Base-by-base conservation (phyloP, 1,284 basidiomycete species). In the Termitomyces sp. region DNA sequence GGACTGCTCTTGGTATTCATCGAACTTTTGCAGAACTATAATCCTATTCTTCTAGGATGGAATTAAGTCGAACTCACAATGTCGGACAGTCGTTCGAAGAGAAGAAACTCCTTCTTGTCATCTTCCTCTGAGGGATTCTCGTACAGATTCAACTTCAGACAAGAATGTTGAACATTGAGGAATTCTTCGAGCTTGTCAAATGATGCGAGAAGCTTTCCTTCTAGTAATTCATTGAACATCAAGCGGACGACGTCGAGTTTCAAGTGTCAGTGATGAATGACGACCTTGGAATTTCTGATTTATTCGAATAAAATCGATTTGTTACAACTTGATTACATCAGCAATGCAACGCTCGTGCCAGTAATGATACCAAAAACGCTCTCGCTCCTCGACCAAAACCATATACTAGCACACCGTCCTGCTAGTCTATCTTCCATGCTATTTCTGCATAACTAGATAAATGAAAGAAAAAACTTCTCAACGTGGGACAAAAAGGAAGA, bases 1-100 rank as follows among this genome's bases (percentile, higher is more conserved):
- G 1, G 94, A 79, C 64, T 96, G 91, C 57, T 98, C 95, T 67
- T 98, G 94, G 66, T 98, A 99, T 67, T 86, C 82, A 67, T 86
- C 82, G 40, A 98, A 81, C 94, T 98, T 46, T 53, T 42, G 36
- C 17, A 41, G 26, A 40, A 43, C 38, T 42, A 28, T 58, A 21
- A 57, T 34, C 45, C 39, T 31, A 49, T 28, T 12, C 43, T 36
- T 39, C 13, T 34, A 10, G 30, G 49, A 48, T 49, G 21, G 42
- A 40, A 31, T 41, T 1, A 24, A n/a, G 41, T 58, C 13, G 49
- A 40, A 68, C 77, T 61, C 62, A 83, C 81, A 53, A 79, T 80
- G 12, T 63, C 56, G 2, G 61, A 68, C 24, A 86, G 66, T 50
- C 73, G 75, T 50, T 71, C 68, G 47, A 83, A 73, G 8, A 74